A percentile compares a stretch with the other conserved stretches of the same genome.
These are phyloP conservation scores for Paxillus rubicundulus DNA, from an alignment of 768 basidiomycete species.

Conservation along the genomic window DNA sequence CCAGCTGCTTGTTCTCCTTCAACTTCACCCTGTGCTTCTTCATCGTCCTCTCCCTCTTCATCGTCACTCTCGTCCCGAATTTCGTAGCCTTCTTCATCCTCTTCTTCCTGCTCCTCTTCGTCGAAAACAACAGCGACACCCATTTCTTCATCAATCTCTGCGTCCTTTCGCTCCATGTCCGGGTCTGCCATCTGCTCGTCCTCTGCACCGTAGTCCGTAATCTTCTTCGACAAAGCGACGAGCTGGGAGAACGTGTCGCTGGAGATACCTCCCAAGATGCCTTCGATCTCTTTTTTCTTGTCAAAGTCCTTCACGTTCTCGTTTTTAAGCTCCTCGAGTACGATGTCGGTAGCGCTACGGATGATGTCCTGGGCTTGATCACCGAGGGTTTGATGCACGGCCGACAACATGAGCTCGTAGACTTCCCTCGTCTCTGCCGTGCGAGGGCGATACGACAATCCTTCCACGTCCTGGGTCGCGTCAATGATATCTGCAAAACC, in stretches of 20 bases:
- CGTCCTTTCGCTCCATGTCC: slow-evolving; percentile 77
- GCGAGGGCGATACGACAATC: slow-evolving; percentile 86
- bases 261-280: slow-evolving; percentile 59
- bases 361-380: slow-evolving; percentile 97
- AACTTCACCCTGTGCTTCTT: slow-evolving; percentile 41
- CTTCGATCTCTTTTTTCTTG: slow-evolving; percentile 92
- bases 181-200: slow-evolving; percentile 78
- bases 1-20: slow-evolving; percentile 46
- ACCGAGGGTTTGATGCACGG: slow-evolving; percentile 80
- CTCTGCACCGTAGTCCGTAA: slow-evolving; percentile 92
- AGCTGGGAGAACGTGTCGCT: slow-evolving; percentile 82
- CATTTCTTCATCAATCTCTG: slow-evolving; percentile 91
- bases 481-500: slow-evolving; percentile 92
- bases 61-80: slow-evolving; percentile 79
- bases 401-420: slow-evolving; percentile 85
- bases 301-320: slow-evolving; percentile 93
- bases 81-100: slow-evolving; percentile 87
- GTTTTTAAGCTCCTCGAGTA: slow-evolving; percentile 84
- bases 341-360: slow-evolving; percentile 90
- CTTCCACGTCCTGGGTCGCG: slow-evolving; percentile 90
- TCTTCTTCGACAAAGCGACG: slow-evolving; percentile 84
- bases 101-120: slow-evolving; percentile 94
- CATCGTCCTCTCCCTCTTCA: slow-evolving; percentile 58
- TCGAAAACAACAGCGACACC: slow-evolving; percentile 99
- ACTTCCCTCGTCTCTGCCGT: slow-evolving; percentile 94